phyloP scores from a whole-genome alignment of 305 asterid genomes.

The Solanum hybrid region DNA sequence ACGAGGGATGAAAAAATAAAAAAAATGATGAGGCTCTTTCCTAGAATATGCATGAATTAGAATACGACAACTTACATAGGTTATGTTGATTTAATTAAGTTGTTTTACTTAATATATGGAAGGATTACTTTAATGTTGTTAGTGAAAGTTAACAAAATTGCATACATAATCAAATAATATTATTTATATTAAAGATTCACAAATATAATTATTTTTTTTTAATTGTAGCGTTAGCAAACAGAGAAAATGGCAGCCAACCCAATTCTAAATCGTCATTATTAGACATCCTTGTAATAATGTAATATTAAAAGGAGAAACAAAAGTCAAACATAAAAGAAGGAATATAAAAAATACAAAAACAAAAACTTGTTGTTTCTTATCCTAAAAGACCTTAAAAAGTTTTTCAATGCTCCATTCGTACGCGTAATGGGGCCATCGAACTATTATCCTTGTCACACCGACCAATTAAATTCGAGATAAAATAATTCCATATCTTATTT shows the following conservation, averaged over 20 bases:
- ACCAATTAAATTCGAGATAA: background rate
- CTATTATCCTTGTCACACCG: background rate
- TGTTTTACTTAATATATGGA: slow-evolving; percentile 11
- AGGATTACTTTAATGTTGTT: slow-evolving; percentile 8
- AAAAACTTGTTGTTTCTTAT: background rate
- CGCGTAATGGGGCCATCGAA: background rate
- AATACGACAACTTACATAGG: slow-evolving; percentile 10
- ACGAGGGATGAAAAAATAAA: background rate
- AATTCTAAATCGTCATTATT: slow-evolving; percentile 10
- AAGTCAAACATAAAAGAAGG: background rate
- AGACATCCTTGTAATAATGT: background rate
- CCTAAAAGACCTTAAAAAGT: background rate
- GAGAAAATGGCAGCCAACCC: slow-evolving; percentile 21
- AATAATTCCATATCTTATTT: background rate
- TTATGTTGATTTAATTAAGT: slow-evolving; percentile 3
- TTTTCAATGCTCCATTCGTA: background rate
- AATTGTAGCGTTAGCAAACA: background rate
- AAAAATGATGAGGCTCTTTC: background rate
- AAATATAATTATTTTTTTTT: background rate
- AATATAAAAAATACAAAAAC: background rate
- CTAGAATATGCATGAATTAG: slow-evolving; percentile 14
- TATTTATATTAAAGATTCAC: background rate
- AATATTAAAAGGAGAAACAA: background rate
- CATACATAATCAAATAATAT: slow-evolving; percentile 19
- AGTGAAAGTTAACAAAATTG: slow-evolving; percentile 15